A percentile compares a stretch with the other conserved stretches of the same genome.
Evolutionary conservation across 2,329 filamentous ascomycete species (phyloP).

Genomic region (Arthrobotrys entomopaga): DNA sequence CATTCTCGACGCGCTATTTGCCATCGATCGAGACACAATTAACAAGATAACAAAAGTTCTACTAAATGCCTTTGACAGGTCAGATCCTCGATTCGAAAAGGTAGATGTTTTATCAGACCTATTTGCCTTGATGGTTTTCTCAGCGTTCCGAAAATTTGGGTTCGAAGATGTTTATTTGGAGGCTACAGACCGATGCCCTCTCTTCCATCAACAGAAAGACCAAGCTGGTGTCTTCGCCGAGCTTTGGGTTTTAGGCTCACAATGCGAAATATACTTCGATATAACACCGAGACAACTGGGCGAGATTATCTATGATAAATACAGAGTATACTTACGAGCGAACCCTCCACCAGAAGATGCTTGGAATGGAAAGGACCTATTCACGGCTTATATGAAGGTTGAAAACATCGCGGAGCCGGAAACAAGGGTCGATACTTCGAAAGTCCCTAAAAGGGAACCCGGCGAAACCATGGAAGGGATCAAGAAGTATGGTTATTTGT

Average conservation of each 20-base stretch:
- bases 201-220: slow-evolving; percentile 71
- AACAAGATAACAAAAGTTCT: slow-evolving; percentile 62
- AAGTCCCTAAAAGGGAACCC: slow-evolving; percentile 10
- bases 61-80: slow-evolving; percentile 60
- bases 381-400: slow-evolving; percentile 61
- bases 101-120: slow-evolving; percentile 68
- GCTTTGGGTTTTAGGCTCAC: slow-evolving; percentile 71
- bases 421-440: slow-evolving; percentile 22
- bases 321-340: slow-evolving; percentile 59
- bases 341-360: slow-evolving; percentile 58
- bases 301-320: slow-evolving; percentile 62
- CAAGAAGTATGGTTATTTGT: slow-evolving; percentile 69
- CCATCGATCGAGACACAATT: slow-evolving; percentile 60
- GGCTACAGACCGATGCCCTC: slow-evolving; percentile 71
- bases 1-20: slow-evolving; percentile 60
- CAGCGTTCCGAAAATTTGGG: slow-evolving; percentile 68
- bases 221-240: slow-evolving; percentile 73
- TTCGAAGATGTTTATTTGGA: slow-evolving; percentile 73
- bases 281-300: slow-evolving; percentile 67
- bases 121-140: slow-evolving; percentile 69
- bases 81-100: slow-evolving; percentile 51
- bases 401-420: slow-evolving; percentile 56
- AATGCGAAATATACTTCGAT: slow-evolving; percentile 72
- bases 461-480: slow-evolving; percentile 60
- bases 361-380: slow-evolving; percentile 59